Evolutionary conservation across 139 green algal genomes (phyloP), one percentile per base, ranked within the genome.

Genomic region (Chlorella sp.): DNA sequence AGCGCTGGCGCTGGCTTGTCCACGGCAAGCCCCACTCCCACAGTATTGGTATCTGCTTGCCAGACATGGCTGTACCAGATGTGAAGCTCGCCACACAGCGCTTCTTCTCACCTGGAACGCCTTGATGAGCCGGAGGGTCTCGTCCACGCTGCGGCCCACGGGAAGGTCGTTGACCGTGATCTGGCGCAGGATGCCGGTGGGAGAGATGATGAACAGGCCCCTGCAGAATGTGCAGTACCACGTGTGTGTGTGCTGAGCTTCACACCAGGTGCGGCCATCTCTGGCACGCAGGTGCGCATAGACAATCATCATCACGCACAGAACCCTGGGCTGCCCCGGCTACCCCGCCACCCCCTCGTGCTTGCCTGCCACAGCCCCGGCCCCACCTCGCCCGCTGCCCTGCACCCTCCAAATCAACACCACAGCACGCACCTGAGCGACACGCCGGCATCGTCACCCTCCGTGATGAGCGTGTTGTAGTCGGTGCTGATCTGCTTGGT

Each of bases 131-230:
- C 95, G 86, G 67, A 98, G 85, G 26, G 91, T 93, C 87, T 99
- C 95, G 62, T 99, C 95, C 1, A 99, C 94, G 67, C 71, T 92
- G 74, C 94, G 88, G 51, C 89, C 94, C 35, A 98, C 90, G 29
- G 90, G 87, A 64, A 97, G 86, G 81, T 98, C 97, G 87, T 99
- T 99, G 42, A 99, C 88, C 34, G 95, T 99, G 55, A 90, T 86
- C 79, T 99, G 95, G 83, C 97, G 89, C 78, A 99, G 79, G 23
- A 95, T 83, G 50, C 95, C 95, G 42, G 97, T 88, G 67, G 87
- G 90, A 63, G 88, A 87, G 78, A 97, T 96, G 85, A 97, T 93
- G 88, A 93, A 97, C 34, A 96, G 79, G 34, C 89, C 92, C 30
- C 92, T 86, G 83, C 67, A 62, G 17, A 32, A 49, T n/a, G n/a